These are phyloP conservation scores for Phaeoacremonium minimum DNA, from an alignment of 2,329 filamentous ascomycete genomes.

Conservation along the genomic window DNA sequence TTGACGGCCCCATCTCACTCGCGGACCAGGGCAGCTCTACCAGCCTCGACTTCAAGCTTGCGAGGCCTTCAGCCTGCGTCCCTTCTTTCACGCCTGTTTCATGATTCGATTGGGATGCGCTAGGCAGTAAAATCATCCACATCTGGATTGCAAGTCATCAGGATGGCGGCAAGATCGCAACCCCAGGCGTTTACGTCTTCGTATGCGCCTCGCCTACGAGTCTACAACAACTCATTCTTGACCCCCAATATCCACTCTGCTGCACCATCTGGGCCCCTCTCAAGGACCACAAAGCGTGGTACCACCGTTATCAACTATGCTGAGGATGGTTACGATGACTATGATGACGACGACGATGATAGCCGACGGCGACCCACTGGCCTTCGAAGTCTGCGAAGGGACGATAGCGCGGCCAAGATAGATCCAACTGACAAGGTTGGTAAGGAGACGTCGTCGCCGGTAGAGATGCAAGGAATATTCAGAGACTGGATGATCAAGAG, in stretches of 20 bases:
- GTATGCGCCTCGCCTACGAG: conserved; percentile 85
- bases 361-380: conserved; percentile 76
- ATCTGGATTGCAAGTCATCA: conserved; percentile 11
- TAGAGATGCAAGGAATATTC: conserved; percentile 86
- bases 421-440: conserved; percentile 73
- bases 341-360: conserved; percentile 69
- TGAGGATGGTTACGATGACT: conserved; percentile 88
- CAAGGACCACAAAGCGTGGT: conserved; percentile 92
- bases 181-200: conserved; percentile 88
- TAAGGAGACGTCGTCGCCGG: conserved; percentile 74
- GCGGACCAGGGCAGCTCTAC: too few relatives aligned
- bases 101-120: too few relatives aligned
- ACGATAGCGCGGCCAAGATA: conserved; percentile 61
- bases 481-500: conserved; percentile 91
- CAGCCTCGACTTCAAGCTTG: too few relatives aligned
- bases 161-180: conserved; percentile 42
- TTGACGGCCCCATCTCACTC: too few relatives aligned
- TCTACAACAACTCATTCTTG: conserved; percentile 87
- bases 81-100: too few relatives aligned
- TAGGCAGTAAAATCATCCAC: too few relatives aligned
- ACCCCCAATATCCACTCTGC: conserved; percentile 76
- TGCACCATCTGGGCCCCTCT: conserved; percentile 57
- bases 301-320: conserved; percentile 97
- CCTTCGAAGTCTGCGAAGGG: conserved; percentile 74
- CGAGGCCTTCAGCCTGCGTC: too few relatives aligned